Conservation (phyloP, 169 alveolate genomes). For the Plasmodium vinckei region DNA sequence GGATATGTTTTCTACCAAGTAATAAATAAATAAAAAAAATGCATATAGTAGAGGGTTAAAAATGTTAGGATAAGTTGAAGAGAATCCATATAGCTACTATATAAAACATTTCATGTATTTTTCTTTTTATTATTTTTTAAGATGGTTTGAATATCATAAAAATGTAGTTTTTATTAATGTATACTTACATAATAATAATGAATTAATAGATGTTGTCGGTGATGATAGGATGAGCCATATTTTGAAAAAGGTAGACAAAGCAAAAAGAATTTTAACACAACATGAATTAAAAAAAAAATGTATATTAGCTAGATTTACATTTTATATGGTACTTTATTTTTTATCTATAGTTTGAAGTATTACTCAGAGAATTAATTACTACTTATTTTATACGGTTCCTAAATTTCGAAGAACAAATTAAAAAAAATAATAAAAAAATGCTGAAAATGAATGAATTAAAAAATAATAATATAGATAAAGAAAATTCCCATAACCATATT, state of each 20-base stretch:
- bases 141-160: conserved; percentile 64
- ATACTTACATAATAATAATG: conserved; percentile 46
- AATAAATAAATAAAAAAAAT: conserved; percentile 17
- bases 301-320: not conserved
- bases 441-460: conserved; percentile 5
- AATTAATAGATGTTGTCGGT: conserved; percentile 24
- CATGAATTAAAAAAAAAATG: not conserved
- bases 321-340: not conserved
- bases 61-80: not conserved
- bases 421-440: conserved; percentile 5
- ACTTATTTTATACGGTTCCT: conserved; percentile 51
- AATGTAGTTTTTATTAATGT: conserved; percentile 41
- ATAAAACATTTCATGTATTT: not conserved
- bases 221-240: conserved; percentile 28
- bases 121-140: not conserved
- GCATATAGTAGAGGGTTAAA: not conserved
- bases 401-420: conserved; percentile 18
- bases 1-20: conserved; percentile 52
- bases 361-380: conserved; percentile 58
- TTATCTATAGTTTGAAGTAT: conserved; percentile 22
- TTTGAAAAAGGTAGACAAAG: conserved; percentile 19
- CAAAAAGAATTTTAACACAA: not conserved
- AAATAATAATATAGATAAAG: not conserved
- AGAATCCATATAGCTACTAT: not conserved
- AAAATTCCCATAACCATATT: conserved; percentile 24